Evolutionary conservation across 2,329 filamentous ascomycete genomes (phyloP), one percentile per base, ranked within the genome.

Genomic region (Colletotrichum destructivum): DNA sequence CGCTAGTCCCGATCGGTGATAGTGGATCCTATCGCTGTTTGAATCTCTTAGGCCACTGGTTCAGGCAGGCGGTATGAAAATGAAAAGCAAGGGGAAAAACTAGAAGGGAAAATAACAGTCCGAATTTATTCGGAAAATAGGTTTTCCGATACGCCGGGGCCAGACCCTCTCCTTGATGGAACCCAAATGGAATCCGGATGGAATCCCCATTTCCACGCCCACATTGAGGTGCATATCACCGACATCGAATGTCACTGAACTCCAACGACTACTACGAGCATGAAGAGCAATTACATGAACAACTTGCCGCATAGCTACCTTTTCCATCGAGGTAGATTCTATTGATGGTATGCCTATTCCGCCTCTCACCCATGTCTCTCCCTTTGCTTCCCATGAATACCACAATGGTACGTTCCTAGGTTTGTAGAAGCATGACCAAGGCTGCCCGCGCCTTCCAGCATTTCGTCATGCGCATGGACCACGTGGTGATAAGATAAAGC

Each of bases 401-500:
- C 8, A 3, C 4, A 40, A 13, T 38, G 9, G 35, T 38, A 38
- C 35, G 35, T 11, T 2, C 35, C 8, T 38, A 11, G 35, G 9
- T 38, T 12, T 18, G 44, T 40, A 35, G 2, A 44, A 13, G n/a
- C 26, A 40, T 42, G 31, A 38, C 31, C 31, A 47, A 18, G 59
- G 31, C 31, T 15, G 46, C 31, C 31, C 31, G 8, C 31, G 8
- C 21, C n/a, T 18, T 21, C 46, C 54, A 42, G 8, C 31, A 62
- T 47, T 62, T 40, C 60, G 60, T 62, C 60, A 62, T 62, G 46
- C 46, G 56, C 42, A 62, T 73, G 55, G 60, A 46, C 67, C 82
- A 82, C 80, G 82, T 84, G 82, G 78, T 74, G 80, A 82, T 76
- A 76, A 76, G 75, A 75, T 76, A 75, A 68, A 55, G 54, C 62